These are phyloP conservation scores for Antrodiella citrinella DNA, from an alignment of 768 basidiomycete genomes.

Conservation along the genomic window DNA sequence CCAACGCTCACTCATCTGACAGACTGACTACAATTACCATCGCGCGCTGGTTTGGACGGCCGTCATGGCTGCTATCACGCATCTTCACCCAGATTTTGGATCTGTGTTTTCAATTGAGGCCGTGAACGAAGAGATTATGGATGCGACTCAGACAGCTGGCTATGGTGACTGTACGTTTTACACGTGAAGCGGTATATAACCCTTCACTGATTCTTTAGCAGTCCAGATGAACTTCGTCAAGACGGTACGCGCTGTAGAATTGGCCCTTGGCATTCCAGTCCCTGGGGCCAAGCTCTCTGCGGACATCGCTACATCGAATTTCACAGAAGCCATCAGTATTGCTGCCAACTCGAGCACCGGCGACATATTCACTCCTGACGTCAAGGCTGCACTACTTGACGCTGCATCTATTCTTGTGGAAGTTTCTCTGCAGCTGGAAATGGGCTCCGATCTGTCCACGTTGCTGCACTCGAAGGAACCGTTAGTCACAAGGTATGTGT, in stretches of 20 bases:
- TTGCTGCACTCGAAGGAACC: slow-evolving; percentile 18
- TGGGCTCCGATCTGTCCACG: slow-evolving; percentile 4
- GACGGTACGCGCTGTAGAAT: slow-evolving; percentile 58
- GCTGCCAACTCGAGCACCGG: slow-evolving; percentile 6
- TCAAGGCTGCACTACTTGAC: slow-evolving; percentile 25
- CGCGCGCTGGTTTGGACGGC: slow-evolving; percentile 77
- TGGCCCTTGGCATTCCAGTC: slow-evolving; percentile 45
- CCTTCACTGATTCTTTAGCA: slow-evolving; percentile 17
- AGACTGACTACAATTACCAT: slow-evolving; percentile 68
- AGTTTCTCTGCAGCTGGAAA: slow-evolving; percentile 12
- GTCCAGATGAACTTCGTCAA: slow-evolving; percentile 66
- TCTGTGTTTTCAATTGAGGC: slow-evolving; percentile 68
- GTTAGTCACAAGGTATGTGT: slow-evolving; percentile 31
- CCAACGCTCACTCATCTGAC: slow-evolving; percentile 1
- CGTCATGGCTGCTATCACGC: slow-evolving; percentile 67
- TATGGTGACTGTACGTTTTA: slow-evolving; percentile 52
- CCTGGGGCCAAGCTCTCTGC: slow-evolving; percentile 20
- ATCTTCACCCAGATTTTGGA: slow-evolving; percentile 58
- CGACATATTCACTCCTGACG: slow-evolving; percentile 21
- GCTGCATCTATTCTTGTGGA: slow-evolving; percentile 30
- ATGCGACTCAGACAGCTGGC: slow-evolving; percentile 57
- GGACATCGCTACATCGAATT: slow-evolving; percentile 18
- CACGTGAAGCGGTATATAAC: neutral
- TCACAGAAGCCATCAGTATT: slow-evolving; percentile 26
- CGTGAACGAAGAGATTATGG: slow-evolving; percentile 71